A percentile compares a stretch with the other conserved stretches of the same genome.
Conservation (phyloP, 225 moss, liverwort and hornwort species). For the Bryoerythrophyllum caledonicum region DNA sequence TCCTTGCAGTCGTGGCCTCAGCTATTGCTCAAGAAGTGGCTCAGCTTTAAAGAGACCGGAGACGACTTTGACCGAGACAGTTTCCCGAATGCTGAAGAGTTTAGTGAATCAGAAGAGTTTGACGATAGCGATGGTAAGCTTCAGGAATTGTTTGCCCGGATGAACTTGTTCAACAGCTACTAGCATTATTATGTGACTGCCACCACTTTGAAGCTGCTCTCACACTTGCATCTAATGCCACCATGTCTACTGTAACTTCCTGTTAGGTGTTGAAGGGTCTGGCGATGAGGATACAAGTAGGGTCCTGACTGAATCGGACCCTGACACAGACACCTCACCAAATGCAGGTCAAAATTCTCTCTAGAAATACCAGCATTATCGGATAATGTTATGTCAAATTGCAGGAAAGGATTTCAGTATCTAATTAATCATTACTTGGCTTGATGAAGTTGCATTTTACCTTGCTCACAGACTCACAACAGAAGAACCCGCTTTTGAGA, state of each 20-base stretch:
- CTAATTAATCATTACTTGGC: not conserved
- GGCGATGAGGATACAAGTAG: conserved; percentile 38
- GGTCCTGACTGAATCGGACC: conserved; percentile 38
- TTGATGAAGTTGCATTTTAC: not conserved
- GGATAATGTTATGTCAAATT: not conserved
- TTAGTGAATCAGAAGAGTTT: conserved; percentile 34
- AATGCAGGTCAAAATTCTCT: conserved; percentile 20
- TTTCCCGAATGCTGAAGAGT: conserved; percentile 19
- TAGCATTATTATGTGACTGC: not conserved
- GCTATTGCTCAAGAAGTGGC: conserved; percentile 41
- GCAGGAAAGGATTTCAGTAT: not conserved
- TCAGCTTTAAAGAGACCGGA: conserved; percentile 32
- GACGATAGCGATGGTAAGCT: conserved; percentile 30
- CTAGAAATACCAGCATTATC: not conserved
- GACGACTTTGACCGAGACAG: conserved; percentile 39
- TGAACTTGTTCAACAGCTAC: not conserved
- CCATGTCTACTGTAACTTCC: no score
- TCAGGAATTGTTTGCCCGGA: not conserved
- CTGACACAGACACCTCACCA: conserved; percentile 31
- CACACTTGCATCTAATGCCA: not conserved
- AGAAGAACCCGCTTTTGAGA: conserved; percentile 26
- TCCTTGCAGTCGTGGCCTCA: conserved; percentile 38
- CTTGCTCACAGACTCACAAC: conserved; percentile 26
- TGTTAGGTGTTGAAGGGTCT: conserved; percentile 20
- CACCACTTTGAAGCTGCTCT: conserved; percentile 13